These are phyloP conservation scores for Zygosaccharomyces lentus DNA, from an alignment of 805 yeast genomes.

Conservation along the genomic window DNA sequence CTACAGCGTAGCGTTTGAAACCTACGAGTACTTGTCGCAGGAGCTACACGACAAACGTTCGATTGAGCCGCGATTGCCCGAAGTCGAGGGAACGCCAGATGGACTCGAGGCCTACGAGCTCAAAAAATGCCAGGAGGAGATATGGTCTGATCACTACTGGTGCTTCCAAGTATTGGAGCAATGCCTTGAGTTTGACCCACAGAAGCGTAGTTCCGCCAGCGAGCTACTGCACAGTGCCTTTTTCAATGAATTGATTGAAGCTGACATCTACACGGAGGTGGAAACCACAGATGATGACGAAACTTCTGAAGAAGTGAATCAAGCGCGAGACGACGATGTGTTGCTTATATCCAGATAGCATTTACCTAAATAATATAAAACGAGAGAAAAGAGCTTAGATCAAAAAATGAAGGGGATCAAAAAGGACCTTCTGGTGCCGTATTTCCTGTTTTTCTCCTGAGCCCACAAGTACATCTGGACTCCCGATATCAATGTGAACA, in stretches of 20 bases:
- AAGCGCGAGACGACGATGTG: constrained; percentile 24
- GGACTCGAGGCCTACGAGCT: constrained; percentile 21
- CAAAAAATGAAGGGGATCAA: constrained; percentile 70
- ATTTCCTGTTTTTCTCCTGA: constrained; percentile 72
- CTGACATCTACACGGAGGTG: constrained; percentile 17
- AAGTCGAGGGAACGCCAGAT: constrained; percentile 11
- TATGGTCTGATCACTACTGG: constrained; percentile 37
- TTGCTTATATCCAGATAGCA: constrained; percentile 23
- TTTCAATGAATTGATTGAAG: constrained; percentile 43
- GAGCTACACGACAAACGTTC: constrained; percentile 36
- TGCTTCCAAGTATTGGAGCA: constrained; percentile 53
- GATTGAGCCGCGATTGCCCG: constrained; percentile 27
- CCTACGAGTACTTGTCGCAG: constrained; percentile 44
- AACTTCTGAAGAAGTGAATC: constrained; percentile 17
- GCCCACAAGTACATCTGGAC: constrained; percentile 94
- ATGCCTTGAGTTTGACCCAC: constrained; percentile 56
- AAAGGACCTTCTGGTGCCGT: constrained; percentile 75
- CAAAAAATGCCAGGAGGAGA: constrained; percentile 32
- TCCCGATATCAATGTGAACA: constrained; percentile 67
- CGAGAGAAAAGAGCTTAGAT: constrained; percentile 4
- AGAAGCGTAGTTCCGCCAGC: constrained; percentile 52
- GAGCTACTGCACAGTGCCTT: constrained; percentile 56
- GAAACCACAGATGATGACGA: constrained; percentile 31
- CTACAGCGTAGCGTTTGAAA: constrained; percentile 69
- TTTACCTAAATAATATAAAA: neutral